Conservation (phyloP, 495 filamentous ascomycete species). For the Penicillium simplicissimum region DNA sequence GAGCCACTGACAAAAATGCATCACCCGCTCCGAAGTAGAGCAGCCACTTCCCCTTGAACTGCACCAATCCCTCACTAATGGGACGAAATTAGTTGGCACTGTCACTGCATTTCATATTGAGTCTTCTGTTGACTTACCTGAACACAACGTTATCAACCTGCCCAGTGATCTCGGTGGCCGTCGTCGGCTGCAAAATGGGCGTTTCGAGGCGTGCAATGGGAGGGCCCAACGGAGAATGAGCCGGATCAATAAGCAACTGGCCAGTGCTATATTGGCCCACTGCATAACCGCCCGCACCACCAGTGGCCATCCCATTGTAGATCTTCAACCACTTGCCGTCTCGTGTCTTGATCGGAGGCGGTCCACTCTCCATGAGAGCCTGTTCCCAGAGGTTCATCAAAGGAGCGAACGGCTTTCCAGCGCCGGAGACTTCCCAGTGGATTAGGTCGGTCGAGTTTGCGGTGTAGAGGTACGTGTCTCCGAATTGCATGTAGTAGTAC, state of each 20-base stretch:
- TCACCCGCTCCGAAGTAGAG: neutral
- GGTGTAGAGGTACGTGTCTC: slow-evolving; percentile 23
- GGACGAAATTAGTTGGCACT: neutral
- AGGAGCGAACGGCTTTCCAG: neutral
- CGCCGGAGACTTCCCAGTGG: neutral
- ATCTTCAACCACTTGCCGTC: neutral
- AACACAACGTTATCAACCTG: neutral
- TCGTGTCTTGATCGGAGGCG: neutral
- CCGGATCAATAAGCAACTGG: neutral
- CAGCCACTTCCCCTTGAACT: neutral
- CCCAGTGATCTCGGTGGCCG: neutral
- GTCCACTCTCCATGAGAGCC: neutral
- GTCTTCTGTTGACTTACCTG: neutral
- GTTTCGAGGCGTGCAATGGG: neutral
- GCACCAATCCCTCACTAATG: neutral
- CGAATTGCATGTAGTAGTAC: slow-evolving; percentile 28
- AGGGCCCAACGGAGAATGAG: neutral
- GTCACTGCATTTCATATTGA: neutral
- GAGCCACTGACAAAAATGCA: neutral
- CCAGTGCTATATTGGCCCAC: neutral
- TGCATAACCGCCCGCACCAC: neutral
- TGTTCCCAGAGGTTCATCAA: neutral
- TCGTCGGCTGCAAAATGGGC: neutral
- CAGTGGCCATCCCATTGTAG: neutral
- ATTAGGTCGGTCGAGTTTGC: slow-evolving; percentile 25